Evolutionary conservation across 2,329 filamentous ascomycete genomes (phyloP), one percentile per base, ranked within the genome.

Genomic region (Decorospora gaudefroyi): DNA sequence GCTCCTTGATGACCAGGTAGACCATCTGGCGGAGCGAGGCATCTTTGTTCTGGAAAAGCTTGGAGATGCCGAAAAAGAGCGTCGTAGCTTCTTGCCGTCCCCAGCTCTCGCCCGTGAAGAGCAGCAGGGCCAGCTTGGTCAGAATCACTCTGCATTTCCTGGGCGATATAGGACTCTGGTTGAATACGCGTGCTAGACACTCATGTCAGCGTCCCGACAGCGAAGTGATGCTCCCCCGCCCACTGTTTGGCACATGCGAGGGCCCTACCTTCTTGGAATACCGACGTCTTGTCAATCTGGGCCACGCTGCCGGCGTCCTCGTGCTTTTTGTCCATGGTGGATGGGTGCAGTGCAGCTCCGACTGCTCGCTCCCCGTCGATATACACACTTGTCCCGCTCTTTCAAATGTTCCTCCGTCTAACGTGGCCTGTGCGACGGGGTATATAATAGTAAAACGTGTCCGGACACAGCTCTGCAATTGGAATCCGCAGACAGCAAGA

Each of bases 41-140:
- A 86, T 99, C 93, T 75, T 96, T 97, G 76, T 97, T 97, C 79
- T 97, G 92, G 81, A 99, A 99, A 49, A 97, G 83, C 81, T 97
- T 97, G 51, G 92, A 97, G 73, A 70, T 97, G 62, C 92, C 91
- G 72, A 97, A 97, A 83, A 99, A 99, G 57, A 99, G 87, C 33
- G 90, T 92, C 21, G 93, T 97, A 61, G 93, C 93, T 82, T 99
- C 93, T 69, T 95, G 95, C 48, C 88, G 92, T 31, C 92, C 91
- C 78, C 97, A 99, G 70, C 86, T 90, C 77, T 99, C 93, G 62
- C 93, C 93, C 13, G 90, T 97, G 75, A 96, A 96, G 62, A 99
- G 82, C 55, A 99, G 86, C 46, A 97, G 87, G 35, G 90, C 89
- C 68, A 99, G 93, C 80, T 99, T 97, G 67, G 93, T 97, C 57